phyloP scores from a whole-genome alignment of 805 yeast species.

The Nakazawaea wickerhamii region DNA sequence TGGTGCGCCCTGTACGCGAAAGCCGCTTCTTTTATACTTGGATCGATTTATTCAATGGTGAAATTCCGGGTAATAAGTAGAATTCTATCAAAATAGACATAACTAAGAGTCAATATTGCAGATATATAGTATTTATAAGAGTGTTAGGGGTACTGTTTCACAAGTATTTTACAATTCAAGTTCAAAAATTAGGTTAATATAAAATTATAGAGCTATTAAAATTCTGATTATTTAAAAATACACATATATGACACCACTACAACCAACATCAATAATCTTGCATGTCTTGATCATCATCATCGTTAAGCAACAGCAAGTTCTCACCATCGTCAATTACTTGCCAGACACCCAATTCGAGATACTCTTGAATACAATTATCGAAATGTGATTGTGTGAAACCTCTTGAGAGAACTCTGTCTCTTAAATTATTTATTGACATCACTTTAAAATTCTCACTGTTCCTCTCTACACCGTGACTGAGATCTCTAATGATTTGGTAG shows the following conservation, averaged over 20 bases:
- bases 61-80: constrained; percentile 11
- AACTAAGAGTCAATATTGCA: too few relatives aligned
- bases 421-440: constrained; percentile 43
- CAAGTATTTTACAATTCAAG: too few relatives aligned
- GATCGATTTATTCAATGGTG: too few relatives aligned
- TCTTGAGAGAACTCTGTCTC: constrained; percentile 63
- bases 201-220: neutral
- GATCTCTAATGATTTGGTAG: constrained; percentile 60
- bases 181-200: neutral
- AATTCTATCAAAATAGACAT: too few relatives aligned
- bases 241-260: constrained; percentile 15
- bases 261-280: constrained; percentile 7
- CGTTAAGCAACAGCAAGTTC: constrained; percentile 49
- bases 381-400: constrained; percentile 83
- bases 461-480: constrained; percentile 38
- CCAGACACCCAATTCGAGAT: constrained; percentile 70
- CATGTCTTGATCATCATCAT: constrained; percentile 26
- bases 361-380: constrained; percentile 68
- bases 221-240: constrained; percentile 9
- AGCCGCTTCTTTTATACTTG: neutral
- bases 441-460: constrained; percentile 30
- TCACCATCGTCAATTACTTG: constrained; percentile 68
- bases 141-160: too few relatives aligned
- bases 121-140: too few relatives aligned
- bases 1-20: too few relatives aligned